Evolutionary conservation across 257 asterid genomes (phyloP).

Genomic region (Solanum megistacrolobum): DNA sequence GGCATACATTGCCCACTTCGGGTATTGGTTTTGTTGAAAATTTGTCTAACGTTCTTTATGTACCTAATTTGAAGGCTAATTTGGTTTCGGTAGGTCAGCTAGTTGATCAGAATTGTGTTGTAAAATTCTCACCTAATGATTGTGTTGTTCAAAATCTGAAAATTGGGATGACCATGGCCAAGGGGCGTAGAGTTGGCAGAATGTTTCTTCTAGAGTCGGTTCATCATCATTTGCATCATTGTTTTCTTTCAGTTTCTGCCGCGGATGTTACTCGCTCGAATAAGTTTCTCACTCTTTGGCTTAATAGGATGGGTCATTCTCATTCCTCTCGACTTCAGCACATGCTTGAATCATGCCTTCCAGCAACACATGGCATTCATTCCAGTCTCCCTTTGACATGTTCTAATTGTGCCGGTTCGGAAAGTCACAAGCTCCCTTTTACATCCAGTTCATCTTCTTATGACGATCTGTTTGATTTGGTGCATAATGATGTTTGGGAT

Average conservation of each 20-base stretch:
- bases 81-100: no score
- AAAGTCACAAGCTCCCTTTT: neutral
- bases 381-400: neutral
- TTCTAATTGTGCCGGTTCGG: neutral
- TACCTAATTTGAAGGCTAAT: no score
- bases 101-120: neutral
- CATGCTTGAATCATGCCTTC: neutral
- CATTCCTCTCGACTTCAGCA: neutral
- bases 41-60: neutral
- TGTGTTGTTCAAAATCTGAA: neutral
- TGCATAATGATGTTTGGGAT: neutral
- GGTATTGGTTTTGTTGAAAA: no score
- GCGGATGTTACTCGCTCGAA: neutral
- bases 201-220: neutral
- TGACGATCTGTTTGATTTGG: neutral
- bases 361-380: neutral
- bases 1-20: neutral
- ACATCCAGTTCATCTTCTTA: neutral
- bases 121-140: neutral
- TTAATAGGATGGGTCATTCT: neutral
- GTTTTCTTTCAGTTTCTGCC: neutral
- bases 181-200: neutral
- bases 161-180: neutral
- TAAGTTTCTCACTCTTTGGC: neutral
- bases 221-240: neutral